These are phyloP conservation scores for bread wheat (Triticum aestivum) DNA, from an alignment of 176 grass and related monocot genomes.

Conservation along the genomic window DNA sequence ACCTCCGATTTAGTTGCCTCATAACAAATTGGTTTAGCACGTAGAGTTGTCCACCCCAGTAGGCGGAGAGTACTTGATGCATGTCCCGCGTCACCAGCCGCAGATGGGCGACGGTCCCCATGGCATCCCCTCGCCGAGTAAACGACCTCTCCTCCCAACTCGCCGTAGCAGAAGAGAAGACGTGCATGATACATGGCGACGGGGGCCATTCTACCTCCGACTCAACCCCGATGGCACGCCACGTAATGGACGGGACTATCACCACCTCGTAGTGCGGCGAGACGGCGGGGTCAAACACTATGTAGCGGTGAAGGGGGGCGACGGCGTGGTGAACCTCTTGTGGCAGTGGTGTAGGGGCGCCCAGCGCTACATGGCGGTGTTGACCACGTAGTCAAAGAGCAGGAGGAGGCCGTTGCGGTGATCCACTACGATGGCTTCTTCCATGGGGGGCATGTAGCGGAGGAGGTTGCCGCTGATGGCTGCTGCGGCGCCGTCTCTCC, in stretches of 20 bases:
- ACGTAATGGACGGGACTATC: not conserved
- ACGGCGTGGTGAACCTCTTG: too few relatives aligned
- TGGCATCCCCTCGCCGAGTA: not conserved
- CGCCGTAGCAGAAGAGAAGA: not conserved
- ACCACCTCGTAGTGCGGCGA: not conserved
- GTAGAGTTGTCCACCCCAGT: not conserved
- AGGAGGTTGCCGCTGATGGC: too few relatives aligned
- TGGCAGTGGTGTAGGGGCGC: too few relatives aligned
- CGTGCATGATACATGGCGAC: not conserved
- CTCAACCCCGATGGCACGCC: not conserved
- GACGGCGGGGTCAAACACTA: not conserved
- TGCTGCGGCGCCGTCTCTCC: too few relatives aligned
- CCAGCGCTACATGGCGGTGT: too few relatives aligned
- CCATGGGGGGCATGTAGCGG: too few relatives aligned
- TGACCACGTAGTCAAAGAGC: too few relatives aligned
- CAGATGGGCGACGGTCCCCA: not conserved
- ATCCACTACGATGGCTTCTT: too few relatives aligned
- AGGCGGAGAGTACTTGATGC: not conserved
- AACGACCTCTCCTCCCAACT: not conserved
- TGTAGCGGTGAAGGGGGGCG: too few relatives aligned
- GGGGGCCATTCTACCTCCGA: not conserved
- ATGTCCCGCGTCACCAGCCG: not conserved
- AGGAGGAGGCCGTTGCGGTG: too few relatives aligned
- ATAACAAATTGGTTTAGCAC: not conserved
- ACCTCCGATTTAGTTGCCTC: not conserved